Conservation (phyloP, 2,329 filamentous ascomycete species). For the Ilyonectria mors-panacis region DNA sequence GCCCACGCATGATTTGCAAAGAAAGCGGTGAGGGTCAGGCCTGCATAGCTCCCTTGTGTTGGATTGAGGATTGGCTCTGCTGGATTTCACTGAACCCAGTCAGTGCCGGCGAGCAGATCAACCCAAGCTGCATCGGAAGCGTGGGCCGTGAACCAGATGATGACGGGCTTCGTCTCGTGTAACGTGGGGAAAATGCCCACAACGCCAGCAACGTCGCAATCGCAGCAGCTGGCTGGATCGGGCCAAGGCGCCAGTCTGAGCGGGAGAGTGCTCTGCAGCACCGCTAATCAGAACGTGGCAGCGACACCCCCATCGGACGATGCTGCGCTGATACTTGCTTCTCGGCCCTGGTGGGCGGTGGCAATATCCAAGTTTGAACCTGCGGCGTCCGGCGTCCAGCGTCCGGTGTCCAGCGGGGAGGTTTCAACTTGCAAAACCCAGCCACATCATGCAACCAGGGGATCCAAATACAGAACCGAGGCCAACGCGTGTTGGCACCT, state of each 20-base stretch:
- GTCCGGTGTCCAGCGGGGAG: neutral
- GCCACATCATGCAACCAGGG: neutral
- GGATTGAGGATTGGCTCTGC: constrained; percentile 2
- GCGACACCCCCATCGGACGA: neutral
- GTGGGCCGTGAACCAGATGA: constrained; percentile 10
- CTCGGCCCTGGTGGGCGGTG: neutral
- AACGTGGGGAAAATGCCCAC: constrained; percentile 8
- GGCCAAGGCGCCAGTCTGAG: neutral
- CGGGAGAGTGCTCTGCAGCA: neutral
- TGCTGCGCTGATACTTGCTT: neutral
- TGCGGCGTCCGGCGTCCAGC: neutral
- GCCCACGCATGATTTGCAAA: neutral
- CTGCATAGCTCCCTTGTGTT: neutral
- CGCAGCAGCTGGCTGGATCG: constrained; percentile 10
- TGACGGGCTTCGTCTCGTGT: constrained; percentile 14
- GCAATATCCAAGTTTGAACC: neutral
- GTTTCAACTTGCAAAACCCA: neutral
- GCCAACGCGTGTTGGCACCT: neutral
- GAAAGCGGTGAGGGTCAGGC: constrained; percentile 5
- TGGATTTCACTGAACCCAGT: neutral
- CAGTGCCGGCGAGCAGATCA: constrained; percentile 15
- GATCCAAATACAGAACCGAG: neutral
- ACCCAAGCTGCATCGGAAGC: constrained; percentile 13
- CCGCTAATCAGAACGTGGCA: neutral
- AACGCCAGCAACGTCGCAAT: constrained; percentile 1